These are phyloP conservation scores for Dactylella cylindrospora DNA, from an alignment of 2,329 filamentous ascomycete genomes.

Conservation along the genomic window DNA sequence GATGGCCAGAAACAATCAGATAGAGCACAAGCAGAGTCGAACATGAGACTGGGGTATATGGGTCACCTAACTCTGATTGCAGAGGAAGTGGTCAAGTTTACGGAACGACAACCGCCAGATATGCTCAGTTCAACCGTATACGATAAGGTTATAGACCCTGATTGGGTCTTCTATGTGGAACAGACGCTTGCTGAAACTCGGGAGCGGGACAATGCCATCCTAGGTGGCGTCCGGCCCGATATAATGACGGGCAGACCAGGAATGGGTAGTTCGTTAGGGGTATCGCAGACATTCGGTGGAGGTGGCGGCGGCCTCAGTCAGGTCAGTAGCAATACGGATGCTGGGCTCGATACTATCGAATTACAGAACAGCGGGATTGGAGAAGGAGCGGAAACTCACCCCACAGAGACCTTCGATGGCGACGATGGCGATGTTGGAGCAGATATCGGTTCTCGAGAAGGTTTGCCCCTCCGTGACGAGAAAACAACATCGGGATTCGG, in stretches of 20 bases:
- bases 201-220: conserved; percentile 95
- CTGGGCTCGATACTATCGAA: conserved; percentile 49
- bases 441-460: conserved; percentile 37
- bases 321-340: conserved; percentile 16
- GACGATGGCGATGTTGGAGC: conserved; percentile 60
- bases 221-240: conserved; percentile 90
- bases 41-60: conserved; percentile 97
- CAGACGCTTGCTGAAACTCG: conserved; percentile 88
- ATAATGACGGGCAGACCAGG: conserved; percentile 71
- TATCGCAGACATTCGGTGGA: conserved; percentile 45
- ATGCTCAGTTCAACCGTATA: conserved; percentile 79
- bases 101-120: conserved; percentile 87
- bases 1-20: conserved; percentile 86
- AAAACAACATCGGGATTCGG: conserved; percentile 86
- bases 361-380: conserved; percentile 47
- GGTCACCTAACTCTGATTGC: conserved; percentile 95
- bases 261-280: conserved; percentile 52
- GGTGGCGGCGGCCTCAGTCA: conserved; percentile 38
- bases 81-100: conserved; percentile 98
- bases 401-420: conserved; percentile 60
- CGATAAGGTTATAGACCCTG: conserved; percentile 81
- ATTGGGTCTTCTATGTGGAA: conserved; percentile 95
- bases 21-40: conserved; percentile 75
- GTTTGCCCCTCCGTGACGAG: conserved; percentile 51
- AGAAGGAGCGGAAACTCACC: conserved; percentile 49